Conservation (phyloP, 805 yeast species). For the Candida sakaeoensis region DNA sequence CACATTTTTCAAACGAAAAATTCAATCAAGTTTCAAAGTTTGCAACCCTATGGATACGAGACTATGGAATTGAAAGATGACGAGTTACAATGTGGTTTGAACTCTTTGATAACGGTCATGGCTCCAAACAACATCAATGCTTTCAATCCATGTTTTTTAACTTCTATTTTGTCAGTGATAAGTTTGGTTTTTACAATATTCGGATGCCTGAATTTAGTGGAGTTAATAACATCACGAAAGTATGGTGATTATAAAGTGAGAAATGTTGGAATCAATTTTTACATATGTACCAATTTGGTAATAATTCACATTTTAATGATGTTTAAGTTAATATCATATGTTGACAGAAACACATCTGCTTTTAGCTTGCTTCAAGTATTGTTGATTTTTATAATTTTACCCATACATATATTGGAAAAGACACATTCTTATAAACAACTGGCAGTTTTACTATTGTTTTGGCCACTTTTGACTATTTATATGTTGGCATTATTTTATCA, state of each 20-base stretch:
- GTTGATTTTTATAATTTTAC: conserved; percentile 16
- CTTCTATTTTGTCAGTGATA: conserved; percentile 10
- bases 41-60: neutral
- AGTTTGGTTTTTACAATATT: conserved; percentile 10
- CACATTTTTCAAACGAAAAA: too few relatives aligned
- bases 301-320: conserved; percentile 15
- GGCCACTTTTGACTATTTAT: conserved; percentile 23
- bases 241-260: conserved; percentile 19
- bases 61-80: neutral
- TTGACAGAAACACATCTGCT: conserved; percentile 17
- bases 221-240: neutral
- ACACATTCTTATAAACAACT: conserved; percentile 17
- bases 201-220: conserved; percentile 5
- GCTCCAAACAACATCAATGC: conserved; percentile 26
- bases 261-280: conserved; percentile 24
- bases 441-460: conserved; percentile 23
- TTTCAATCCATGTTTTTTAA: conserved; percentile 32
- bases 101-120: conserved; percentile 17
- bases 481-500: conserved; percentile 22
- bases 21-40: too few relatives aligned
- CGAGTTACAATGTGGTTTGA: conserved; percentile 11
- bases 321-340: conserved; percentile 12
- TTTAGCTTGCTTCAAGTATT: conserved; percentile 11
- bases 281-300: conserved; percentile 18
- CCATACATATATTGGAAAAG: conserved; percentile 27